Base-by-base conservation (phyloP, 2,329 filamentous ascomycete genomes). In the Claviceps arundinis region DNA sequence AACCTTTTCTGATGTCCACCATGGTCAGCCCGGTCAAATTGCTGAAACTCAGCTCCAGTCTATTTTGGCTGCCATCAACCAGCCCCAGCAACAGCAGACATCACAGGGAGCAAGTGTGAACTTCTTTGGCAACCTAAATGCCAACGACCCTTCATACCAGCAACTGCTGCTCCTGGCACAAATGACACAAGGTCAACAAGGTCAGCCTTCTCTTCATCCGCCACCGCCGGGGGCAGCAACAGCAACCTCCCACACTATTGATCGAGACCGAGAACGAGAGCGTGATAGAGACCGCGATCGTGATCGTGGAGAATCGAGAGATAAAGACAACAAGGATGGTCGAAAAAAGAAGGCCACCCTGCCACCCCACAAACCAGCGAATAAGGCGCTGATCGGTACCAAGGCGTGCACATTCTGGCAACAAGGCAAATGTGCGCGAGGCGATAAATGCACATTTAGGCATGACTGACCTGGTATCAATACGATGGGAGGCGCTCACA, bases 361-460 rank as follows among this genome's bases (percentile, higher is more conserved):
- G 37, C 65, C 67, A 30, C 66, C 65, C 8, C 70, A 73, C 54
- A 68, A 72, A 53, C 68, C 70, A 17, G 68, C 65, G 56, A 80
- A 84, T 60, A 76, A 73, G 54, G 73, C 75, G 14, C 70, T 81
- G 14, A 80, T 81, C 48, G 80, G 81, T 52, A 85, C 82, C 44
- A 81, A 85, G 61, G 75, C 82, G 5, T 88, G 85, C 64, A 76
- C 76, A 19, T 89, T 87, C 64, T 88, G 74, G 73, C 74, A 78
- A 53, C 78, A 85, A 62, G 84, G 84, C 14, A 82, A 82, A 62
- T 88, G 85, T 67, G 80, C 78, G 6, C 83, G 87, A 62, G 85
- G 85, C 22, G 82, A 84, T 38, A 81, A 81, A 60, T 88, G 85
- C 69, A 87, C 84, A 2, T 89, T 84, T 65, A 75, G 84, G 52